A percentile compares a stretch with the other conserved stretches of the same genome.
Evolutionary conservation across 2,329 filamentous ascomycete genomes (phyloP).

Genomic region (Alternaria metachromatica): DNA sequence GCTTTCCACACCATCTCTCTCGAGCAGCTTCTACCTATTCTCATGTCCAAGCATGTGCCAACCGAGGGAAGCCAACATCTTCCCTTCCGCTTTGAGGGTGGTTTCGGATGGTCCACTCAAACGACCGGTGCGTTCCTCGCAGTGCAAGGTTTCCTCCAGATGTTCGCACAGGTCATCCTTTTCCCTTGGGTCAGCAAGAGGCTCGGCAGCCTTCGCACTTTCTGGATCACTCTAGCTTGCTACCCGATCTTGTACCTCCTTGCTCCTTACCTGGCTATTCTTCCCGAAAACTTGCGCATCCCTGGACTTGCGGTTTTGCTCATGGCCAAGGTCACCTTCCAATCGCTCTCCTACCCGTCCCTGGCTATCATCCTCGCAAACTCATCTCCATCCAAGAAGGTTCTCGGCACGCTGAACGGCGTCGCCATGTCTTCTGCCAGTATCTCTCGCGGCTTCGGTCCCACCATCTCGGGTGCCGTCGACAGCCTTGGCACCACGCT

Average conservation of each 20-base stretch:
- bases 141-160: slow-evolving; percentile 86
- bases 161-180: slow-evolving; percentile 82
- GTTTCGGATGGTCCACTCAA: slow-evolving; percentile 82
- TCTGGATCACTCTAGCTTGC: slow-evolving; percentile 77
- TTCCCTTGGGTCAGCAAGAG: slow-evolving; percentile 79
- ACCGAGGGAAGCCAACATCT: slow-evolving; percentile 60
- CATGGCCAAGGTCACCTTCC: slow-evolving; percentile 91
- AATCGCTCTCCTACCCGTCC: slow-evolving; percentile 89
- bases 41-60: slow-evolving; percentile 75
- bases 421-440: slow-evolving; percentile 91
- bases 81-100: slow-evolving; percentile 88
- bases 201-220: slow-evolving; percentile 80
- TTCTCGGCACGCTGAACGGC: slow-evolving; percentile 91
- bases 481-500: slow-evolving; percentile 80
- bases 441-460: slow-evolving; percentile 85
- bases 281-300: slow-evolving; percentile 75
- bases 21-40: slow-evolving; percentile 90
- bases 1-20: slow-evolving; percentile 98
- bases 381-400: slow-evolving; percentile 80
- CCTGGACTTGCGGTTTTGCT: slow-evolving; percentile 78
- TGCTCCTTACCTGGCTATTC: slow-evolving; percentile 86
- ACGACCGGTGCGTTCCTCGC: slow-evolving; percentile 88
- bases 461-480: slow-evolving; percentile 83
- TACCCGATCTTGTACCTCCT: slow-evolving; percentile 90
- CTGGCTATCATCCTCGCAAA: slow-evolving; percentile 90